Percentiles rank a stretch among this genome's conserved stretches.
phyloP scores from a whole-genome alignment of 257 asterid species.

The Thymus mandschuricus region DNA sequence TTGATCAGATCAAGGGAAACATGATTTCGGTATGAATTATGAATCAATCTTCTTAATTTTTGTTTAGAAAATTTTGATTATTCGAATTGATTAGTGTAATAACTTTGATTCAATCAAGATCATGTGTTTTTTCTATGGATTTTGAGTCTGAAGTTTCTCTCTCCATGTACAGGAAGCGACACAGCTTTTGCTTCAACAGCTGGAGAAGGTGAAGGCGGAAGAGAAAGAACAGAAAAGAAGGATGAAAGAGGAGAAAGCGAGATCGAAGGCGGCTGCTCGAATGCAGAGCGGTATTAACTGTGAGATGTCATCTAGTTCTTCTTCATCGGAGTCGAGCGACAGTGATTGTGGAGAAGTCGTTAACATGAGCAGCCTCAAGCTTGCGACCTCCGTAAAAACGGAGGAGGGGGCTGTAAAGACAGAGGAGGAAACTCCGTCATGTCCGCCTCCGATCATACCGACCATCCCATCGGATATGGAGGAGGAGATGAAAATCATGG shows the following conservation, averaged over 20 bases:
- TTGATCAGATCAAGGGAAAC: conserved; percentile 53
- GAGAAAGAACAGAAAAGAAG: conserved; percentile 51
- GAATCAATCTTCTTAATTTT: background rate
- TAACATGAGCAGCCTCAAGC: conserved; percentile 40
- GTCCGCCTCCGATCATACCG: conserved; percentile 21
- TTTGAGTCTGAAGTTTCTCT: too few relatives aligned
- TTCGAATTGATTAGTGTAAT: too few relatives aligned
- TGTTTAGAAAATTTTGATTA: too few relatives aligned
- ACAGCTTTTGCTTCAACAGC: conserved; percentile 49
- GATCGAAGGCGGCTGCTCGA: conserved; percentile 32
- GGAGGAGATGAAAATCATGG: background rate
- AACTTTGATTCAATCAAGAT: background rate
- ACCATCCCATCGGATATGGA: background rate
- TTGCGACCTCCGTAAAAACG: conserved; percentile 14
- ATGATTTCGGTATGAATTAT: conserved; percentile 57
- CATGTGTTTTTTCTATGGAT: background rate
- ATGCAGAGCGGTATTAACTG: conserved; percentile 26
- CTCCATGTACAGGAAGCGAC: conserved; percentile 57
- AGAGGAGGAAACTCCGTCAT: conserved; percentile 27
- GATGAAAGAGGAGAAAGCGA: conserved; percentile 53
- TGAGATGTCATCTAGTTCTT: background rate
- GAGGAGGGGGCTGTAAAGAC: conserved; percentile 26
- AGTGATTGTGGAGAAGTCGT: conserved; percentile 61
- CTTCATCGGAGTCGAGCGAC: conserved; percentile 53
- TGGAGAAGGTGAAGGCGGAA: conserved; percentile 53